Percentiles rank a stretch among this genome's conserved stretches.
Conservation (phyloP, 2,329 filamentous ascomycete species). For the Microsporum audouinii region DNA sequence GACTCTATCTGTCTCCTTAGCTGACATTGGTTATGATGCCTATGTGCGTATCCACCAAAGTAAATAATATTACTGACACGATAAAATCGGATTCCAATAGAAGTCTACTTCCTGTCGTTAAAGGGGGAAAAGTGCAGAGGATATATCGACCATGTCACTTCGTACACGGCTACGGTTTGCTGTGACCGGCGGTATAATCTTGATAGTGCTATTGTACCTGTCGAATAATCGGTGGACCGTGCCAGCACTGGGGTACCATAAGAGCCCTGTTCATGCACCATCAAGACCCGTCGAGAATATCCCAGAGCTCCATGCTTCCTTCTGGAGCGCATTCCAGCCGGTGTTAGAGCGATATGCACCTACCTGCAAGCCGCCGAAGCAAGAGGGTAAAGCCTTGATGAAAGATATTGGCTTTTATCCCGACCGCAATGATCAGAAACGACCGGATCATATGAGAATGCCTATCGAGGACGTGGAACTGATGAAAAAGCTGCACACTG, state of each 20-base stretch:
- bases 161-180: not conserved
- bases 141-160: not conserved
- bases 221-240: not conserved
- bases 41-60: not conserved
- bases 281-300: conserved; percentile 5
- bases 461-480: conserved; percentile 20
- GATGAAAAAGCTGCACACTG: conserved; percentile 27
- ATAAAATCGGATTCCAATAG: not conserved
- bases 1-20: not conserved
- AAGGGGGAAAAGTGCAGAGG: not conserved
- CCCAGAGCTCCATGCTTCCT: conserved; percentile 18
- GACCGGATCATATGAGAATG: conserved; percentile 25
- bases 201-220: not conserved
- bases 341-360: conserved; percentile 25
- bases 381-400: conserved; percentile 19
- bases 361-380: conserved; percentile 20
- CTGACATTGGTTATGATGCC: not conserved
- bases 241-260: not conserved
- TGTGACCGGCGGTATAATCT: not conserved
- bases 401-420: conserved; percentile 19
- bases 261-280: not conserved
- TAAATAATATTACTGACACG: not conserved
- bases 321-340: conserved; percentile 27
- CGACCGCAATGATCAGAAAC: conserved; percentile 17
- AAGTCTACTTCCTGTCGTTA: not conserved